These are phyloP conservation scores for Thecaphora thlaspeos DNA, from an alignment of 1,284 basidiomycete genomes.

Conservation along the genomic window DNA sequence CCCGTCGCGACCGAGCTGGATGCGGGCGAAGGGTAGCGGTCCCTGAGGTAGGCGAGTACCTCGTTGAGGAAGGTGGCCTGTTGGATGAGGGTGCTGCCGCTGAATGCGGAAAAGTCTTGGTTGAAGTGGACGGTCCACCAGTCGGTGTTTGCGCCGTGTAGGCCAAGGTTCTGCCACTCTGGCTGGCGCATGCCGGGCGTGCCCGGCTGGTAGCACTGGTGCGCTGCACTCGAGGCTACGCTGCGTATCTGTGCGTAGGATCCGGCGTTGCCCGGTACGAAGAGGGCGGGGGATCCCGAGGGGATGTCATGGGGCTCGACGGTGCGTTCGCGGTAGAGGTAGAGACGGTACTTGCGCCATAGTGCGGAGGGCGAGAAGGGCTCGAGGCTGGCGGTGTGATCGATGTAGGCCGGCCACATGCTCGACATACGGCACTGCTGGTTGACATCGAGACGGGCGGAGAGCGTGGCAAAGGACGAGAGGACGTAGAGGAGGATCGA, in stretches of 20 bases:
- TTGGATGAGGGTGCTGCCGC: conserved; percentile 80
- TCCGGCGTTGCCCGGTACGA: conserved; percentile 96
- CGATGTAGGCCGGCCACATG: conserved; percentile 85
- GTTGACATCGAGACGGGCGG: conserved; percentile 28
- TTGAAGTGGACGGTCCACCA: conserved; percentile 77
- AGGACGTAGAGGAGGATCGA: conserved; percentile 16
- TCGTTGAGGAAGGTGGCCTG: conserved; percentile 76
- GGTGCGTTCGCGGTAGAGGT: conserved; percentile 76
- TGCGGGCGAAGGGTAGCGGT: conserved; percentile 66
- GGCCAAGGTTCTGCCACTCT: conserved; percentile 39
- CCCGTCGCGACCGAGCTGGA: conserved; percentile 31
- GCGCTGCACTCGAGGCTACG: conserved; percentile 82
- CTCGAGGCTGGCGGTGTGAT: conserved; percentile 60
- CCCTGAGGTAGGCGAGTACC: conserved; percentile 75
- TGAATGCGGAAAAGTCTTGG: conserved; percentile 94
- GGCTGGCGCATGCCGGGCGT: conserved; percentile 47
- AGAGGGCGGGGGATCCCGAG: conserved; percentile 71
- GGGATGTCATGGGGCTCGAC: conserved; percentile 20
- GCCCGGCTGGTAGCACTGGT: conserved; percentile 71
- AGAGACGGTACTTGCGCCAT: conserved; percentile 75
- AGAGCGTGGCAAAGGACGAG: conserved; percentile 29
- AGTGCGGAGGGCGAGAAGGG: conserved; percentile 69
- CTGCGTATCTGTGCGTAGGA: conserved; percentile 91
- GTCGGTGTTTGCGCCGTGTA: conserved; percentile 26
- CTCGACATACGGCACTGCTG: conserved; percentile 85